phyloP scores from a whole-genome alignment of 2,329 filamentous ascomycete species.

The Fusarium heterosporum region DNA sequence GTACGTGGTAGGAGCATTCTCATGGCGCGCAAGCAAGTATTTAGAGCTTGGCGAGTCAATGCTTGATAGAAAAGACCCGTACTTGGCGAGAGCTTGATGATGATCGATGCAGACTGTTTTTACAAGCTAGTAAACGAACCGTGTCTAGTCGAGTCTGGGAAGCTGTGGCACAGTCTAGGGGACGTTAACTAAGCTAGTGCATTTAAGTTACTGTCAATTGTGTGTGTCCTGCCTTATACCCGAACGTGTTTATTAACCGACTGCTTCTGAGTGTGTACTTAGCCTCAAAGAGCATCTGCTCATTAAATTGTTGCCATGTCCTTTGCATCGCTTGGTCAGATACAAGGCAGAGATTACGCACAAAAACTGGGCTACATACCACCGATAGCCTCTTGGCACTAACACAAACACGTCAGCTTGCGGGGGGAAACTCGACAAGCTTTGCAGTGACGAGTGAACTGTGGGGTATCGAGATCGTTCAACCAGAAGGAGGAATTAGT shows the following conservation, averaged over 20 bases:
- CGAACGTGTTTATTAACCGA: not conserved
- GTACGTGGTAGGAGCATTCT: conserved; percentile 4
- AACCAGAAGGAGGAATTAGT: conserved; percentile 4
- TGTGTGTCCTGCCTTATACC: conserved; percentile 6
- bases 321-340: not conserved
- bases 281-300: not conserved
- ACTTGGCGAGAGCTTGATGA: conserved; percentile 21
- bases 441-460: conserved; percentile 7
- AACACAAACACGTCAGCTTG: conserved; percentile 32
- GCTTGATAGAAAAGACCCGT: conserved; percentile 14
- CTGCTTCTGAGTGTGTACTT: not conserved
- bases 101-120: conserved; percentile 2
- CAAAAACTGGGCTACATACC: conserved; percentile 4
- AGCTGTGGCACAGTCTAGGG: conserved; percentile 13
- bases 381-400: conserved; percentile 19
- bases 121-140: conserved; percentile 3
- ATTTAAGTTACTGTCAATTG: not conserved
- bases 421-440: conserved; percentile 23
- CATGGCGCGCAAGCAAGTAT: conserved; percentile 24
- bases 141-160: not conserved
- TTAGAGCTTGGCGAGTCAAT: conserved; percentile 32
- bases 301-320: not conserved
- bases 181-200: conserved; percentile 26
- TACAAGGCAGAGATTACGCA: conserved; percentile 9
- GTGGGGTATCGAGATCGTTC: conserved; percentile 37